Conservation (phyloP, 1,284 basidiomycete species). For the Golubevia pallescens region DNA sequence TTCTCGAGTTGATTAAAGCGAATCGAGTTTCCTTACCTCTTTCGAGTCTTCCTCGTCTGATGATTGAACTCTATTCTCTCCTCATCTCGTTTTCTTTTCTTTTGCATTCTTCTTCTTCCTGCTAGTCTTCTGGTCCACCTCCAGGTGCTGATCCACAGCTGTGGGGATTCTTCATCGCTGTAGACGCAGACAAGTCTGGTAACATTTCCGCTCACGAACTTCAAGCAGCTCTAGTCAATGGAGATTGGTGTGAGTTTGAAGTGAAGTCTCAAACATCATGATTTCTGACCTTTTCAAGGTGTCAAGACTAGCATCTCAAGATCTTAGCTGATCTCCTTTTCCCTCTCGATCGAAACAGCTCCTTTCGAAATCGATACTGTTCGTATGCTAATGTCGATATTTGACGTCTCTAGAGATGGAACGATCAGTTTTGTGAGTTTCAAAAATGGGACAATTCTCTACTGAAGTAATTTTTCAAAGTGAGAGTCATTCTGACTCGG, state of each 20-base stretch:
- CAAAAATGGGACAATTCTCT: too few species aligned
- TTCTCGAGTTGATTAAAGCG: neutral
- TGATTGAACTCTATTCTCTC: too few species aligned
- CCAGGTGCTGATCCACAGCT: slow-evolving; percentile 49
- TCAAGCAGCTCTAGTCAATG: slow-evolving; percentile 48
- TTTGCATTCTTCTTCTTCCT: slow-evolving; percentile 10
- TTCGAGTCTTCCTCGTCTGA: neutral
- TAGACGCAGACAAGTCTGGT: slow-evolving; percentile 39
- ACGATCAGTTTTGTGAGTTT: slow-evolving; percentile 34
- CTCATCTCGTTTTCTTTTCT: slow-evolving; percentile 3
- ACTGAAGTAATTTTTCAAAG: too few species aligned
- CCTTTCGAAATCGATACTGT: slow-evolving; percentile 29
- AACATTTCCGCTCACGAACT: slow-evolving; percentile 43
- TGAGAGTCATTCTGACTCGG: too few species aligned
- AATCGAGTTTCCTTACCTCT: too few species aligned
- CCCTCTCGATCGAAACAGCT: too few species aligned
- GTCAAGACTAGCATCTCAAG: neutral
- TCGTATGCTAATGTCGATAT: slow-evolving; percentile 54
- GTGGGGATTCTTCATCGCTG: slow-evolving; percentile 52
- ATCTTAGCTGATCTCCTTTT: neutral
- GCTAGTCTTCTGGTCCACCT: neutral
- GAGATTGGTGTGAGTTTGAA: slow-evolving; percentile 49
- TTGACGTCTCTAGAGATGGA: slow-evolving; percentile 44
- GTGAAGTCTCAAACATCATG: too few species aligned
- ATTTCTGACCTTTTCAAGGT: too few species aligned